These are phyloP conservation scores for Cokeromyces recurvatus DNA, from an alignment of 371 early-diverging fungal genomes.

Conservation along the genomic window DNA sequence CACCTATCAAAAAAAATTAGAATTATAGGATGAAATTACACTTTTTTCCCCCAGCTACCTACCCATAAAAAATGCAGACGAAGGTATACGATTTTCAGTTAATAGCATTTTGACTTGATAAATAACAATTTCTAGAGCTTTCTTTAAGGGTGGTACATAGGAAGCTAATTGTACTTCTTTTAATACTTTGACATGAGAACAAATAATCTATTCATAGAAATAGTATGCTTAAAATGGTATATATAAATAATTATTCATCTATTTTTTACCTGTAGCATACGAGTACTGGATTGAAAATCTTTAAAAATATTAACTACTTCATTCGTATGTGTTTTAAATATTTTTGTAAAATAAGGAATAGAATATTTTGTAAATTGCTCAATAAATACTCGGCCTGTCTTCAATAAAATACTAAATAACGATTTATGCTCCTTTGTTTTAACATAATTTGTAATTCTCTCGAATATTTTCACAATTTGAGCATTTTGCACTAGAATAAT, in stretches of 20 bases:
- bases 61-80: constrained; percentile 61
- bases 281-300: constrained; percentile 55
- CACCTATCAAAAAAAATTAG: constrained; percentile 26
- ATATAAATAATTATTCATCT: too few species aligned
- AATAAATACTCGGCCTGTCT: constrained; percentile 54
- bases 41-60: too few species aligned
- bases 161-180: constrained; percentile 57
- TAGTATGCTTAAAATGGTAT: too few species aligned
- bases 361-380: constrained; percentile 62
- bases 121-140: constrained; percentile 69
- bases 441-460: constrained; percentile 47
- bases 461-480: constrained; percentile 49
- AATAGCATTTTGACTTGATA: constrained; percentile 75
- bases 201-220: constrained; percentile 51
- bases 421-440: constrained; percentile 50
- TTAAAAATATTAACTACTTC: constrained; percentile 44
- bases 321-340: constrained; percentile 54
- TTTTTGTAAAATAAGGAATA: constrained; percentile 61
- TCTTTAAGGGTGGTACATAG: constrained; percentile 69
- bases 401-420: constrained; percentile 48
- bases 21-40: background rate
- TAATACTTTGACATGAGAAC: constrained; percentile 73
- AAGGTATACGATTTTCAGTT: constrained; percentile 60
- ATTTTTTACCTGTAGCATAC: constrained; percentile 49
- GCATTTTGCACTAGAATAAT: constrained; percentile 32